Percentiles rank a stretch among this genome's conserved stretches.
phyloP scores from a whole-genome alignment of 1,284 basidiomycete species.

The Tylopilus sp. region DNA sequence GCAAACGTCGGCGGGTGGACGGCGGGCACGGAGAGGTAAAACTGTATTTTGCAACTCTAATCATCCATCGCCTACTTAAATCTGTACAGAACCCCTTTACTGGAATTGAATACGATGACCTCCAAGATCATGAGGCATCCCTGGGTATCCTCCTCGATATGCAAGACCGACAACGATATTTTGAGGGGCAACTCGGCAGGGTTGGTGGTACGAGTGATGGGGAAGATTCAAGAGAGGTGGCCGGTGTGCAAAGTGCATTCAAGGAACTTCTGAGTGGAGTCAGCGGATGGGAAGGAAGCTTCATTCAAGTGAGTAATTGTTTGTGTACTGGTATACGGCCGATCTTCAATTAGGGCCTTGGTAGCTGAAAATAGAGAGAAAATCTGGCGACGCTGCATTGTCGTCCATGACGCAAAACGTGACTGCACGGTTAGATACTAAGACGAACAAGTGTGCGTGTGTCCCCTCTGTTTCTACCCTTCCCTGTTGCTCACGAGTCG shows the following conservation, averaged over 20 bases:
- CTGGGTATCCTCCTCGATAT: constrained; percentile 79
- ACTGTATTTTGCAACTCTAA: constrained; percentile 8
- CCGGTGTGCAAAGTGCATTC: constrained; percentile 45
- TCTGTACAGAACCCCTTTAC: constrained; percentile 46
- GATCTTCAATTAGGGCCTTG: not conserved
- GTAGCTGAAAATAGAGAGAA: constrained; percentile 59
- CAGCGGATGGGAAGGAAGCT: constrained; percentile 52
- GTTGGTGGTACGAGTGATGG: constrained; percentile 27
- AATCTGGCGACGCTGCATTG: constrained; percentile 61
- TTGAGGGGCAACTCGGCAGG: constrained; percentile 55
- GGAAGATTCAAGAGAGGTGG: constrained; percentile 27
- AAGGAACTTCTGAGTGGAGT: constrained; percentile 45
- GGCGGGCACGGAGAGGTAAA: constrained; percentile 34
- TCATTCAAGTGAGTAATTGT: constrained; percentile 47
- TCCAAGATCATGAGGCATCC: constrained; percentile 63
- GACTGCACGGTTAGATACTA: constrained; percentile 58
- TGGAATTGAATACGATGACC: constrained; percentile 83
- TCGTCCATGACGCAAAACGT: constrained; percentile 76
- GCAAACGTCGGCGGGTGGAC: constrained; percentile 57
- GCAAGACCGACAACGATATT: constrained; percentile 72
- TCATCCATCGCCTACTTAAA: not conserved
- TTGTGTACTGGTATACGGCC: not conserved
- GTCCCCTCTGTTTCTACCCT: not conserved
- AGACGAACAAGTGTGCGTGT: constrained; percentile 58
- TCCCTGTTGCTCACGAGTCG: not conserved